Conservation (phyloP, 768 basidiomycete genomes). For the Tylopilus rubrobrunneus region DNA sequence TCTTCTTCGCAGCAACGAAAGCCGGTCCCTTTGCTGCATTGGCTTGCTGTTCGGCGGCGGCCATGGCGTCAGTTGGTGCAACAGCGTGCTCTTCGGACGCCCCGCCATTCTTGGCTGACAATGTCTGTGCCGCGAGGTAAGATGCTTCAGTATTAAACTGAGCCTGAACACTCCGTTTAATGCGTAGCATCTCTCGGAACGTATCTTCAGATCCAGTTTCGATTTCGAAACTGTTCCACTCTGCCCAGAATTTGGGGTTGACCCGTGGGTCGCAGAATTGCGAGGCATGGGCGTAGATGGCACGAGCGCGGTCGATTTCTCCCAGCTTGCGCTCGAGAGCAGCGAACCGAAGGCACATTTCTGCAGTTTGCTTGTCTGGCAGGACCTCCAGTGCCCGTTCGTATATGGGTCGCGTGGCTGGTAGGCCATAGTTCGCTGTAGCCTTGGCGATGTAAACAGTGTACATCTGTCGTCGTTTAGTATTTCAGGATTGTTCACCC, state of each 20-base stretch:
- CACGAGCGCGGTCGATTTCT: constrained; percentile 96
- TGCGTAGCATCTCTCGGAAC: constrained; percentile 91
- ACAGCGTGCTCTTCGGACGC: constrained; percentile 42
- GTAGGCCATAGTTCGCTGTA: constrained; percentile 90
- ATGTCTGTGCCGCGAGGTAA: constrained; percentile 87
- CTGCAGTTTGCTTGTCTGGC: constrained; percentile 90
- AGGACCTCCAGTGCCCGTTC: constrained; percentile 91
- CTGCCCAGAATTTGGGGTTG: constrained; percentile 89
- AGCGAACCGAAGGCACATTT: constrained; percentile 97
- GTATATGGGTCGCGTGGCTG: constrained; percentile 95
- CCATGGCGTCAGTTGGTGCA: constrained; percentile 74
- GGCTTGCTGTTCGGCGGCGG: constrained; percentile 70
- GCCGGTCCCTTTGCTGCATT: constrained; percentile 54
- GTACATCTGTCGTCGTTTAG: constrained; percentile 65
- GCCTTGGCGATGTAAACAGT: constrained; percentile 97
- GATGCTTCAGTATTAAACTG: constrained; percentile 98
- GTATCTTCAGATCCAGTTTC: constrained; percentile 99
- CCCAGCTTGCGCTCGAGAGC: constrained; percentile 95
- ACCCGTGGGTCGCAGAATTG: constrained; percentile 98
- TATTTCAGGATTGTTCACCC: neutral
- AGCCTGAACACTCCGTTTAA: constrained; percentile 97
- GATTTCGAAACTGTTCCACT: constrained; percentile 98
- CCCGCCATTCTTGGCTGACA: constrained; percentile 60
- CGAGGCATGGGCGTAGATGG: constrained; percentile 95
- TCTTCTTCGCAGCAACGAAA: constrained; percentile 75